Base-by-base conservation (phyloP, 257 asterid species). In the Ballota nigra region DNA sequence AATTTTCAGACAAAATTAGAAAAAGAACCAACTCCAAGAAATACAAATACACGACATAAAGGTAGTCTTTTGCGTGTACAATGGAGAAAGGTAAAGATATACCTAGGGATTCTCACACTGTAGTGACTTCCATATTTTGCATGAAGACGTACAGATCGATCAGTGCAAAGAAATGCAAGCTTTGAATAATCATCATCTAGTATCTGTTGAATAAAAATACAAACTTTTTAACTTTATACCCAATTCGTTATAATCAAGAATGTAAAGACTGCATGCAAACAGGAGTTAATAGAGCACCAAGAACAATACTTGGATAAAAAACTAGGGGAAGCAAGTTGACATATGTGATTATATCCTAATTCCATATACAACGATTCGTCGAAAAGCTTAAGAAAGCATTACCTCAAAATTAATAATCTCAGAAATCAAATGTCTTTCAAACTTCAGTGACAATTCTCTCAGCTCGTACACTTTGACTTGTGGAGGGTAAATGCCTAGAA, bases 61-160 rank as follows among this genome's bases (percentile, higher is more conserved):
- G 40, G 11, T 5, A 19, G 23, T 45, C 19, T 15, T 31, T 45
- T 26, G 24, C 7, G 5, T 40, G 10, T 13, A 33, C 19, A 41
- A 11, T 52, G 18, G 58, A 49, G 28, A 23, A 70, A 43, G 60
- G 28, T 58, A 55, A 61, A 62, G 57, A 43, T 51, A 59, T 61
- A 94, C 99, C 97, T 89, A 47, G 97, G 97, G 74, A 94, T 89
- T 74, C 97, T 88, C 77, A 94, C 73, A 77, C 88, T 89, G 86
- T 94, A 85, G 83, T 94, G 97, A 79, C 93, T 91, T 69, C 99
- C 97, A 71, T 89, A 91, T 78, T 89, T 94, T 43, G 99, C 99
- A 81, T 94, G 99, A 69, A 94, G 96, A 67, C 89, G 72, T 41
- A 94, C 84, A 59, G 99, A 94, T 60, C 97, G 96, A 80, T 94